These are phyloP conservation scores for Fusarium mundagurra DNA, from an alignment of 2,329 filamentous ascomycete species.

Conservation along the genomic window DNA sequence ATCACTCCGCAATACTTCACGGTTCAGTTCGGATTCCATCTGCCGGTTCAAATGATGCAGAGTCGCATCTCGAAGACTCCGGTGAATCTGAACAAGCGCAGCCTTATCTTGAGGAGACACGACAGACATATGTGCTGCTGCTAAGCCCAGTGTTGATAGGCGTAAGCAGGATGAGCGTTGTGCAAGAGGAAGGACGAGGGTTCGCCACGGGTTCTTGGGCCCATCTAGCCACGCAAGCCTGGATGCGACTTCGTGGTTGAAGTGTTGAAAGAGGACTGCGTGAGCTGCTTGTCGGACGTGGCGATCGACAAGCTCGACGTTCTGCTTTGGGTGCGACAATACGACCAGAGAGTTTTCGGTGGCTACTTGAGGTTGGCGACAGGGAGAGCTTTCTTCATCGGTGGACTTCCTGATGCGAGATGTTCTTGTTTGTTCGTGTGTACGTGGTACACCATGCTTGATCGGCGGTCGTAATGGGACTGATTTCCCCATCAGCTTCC, in stretches of 20 bases:
- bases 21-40: not conserved
- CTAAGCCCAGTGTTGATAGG: not conserved
- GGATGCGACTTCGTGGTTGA: not conserved
- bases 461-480: not conserved
- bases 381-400: accelerated
- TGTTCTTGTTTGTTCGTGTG: not conserved
- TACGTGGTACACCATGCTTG: not conserved
- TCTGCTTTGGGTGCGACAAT: not conserved
- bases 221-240: not conserved
- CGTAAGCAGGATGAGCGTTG: not conserved
- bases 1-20: not conserved
- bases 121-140: constrained; percentile 3
- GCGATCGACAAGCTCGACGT: not conserved
- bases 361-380: not conserved
- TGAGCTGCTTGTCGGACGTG: not conserved
- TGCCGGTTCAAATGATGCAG: not conserved
- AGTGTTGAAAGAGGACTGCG: not conserved
- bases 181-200: not conserved
- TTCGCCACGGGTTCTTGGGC: not conserved
- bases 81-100: not conserved
- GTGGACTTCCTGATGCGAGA: accelerated
- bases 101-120: not conserved
- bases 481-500: not conserved
- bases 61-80: not conserved
- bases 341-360: accelerated